Evolutionary conservation across 2,329 filamentous ascomycete genomes (phyloP).

Genomic region (Sordariomycetes sp.): DNA sequence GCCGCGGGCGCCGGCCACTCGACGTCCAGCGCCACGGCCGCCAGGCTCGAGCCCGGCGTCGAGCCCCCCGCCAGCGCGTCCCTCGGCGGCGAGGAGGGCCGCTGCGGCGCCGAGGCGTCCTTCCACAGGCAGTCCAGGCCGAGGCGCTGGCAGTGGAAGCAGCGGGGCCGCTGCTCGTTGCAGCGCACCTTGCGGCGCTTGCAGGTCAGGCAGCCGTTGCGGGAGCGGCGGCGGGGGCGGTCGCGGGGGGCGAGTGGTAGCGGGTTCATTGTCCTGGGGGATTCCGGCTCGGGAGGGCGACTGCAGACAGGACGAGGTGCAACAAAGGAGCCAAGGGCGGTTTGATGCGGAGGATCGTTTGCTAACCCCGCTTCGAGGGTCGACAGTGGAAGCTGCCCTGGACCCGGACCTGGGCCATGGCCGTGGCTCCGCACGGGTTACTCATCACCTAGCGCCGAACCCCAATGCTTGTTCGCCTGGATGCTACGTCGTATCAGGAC

Average conservation of each 20-base stretch:
- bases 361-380: neutral
- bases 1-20: neutral
- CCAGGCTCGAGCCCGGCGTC: neutral
- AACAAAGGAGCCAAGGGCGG: neutral
- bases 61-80: neutral
- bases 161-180: slow-evolving; percentile 40
- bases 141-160: slow-evolving; percentile 40
- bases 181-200: slow-evolving; percentile 43
- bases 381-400: neutral
- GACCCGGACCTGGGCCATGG: no score
- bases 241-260: neutral
- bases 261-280: neutral
- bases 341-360: neutral
- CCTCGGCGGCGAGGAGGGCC: neutral
- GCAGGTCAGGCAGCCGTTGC: slow-evolving; percentile 35
- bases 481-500: neutral
- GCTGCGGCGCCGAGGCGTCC: neutral
- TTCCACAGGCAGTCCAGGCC: slow-evolving; percentile 41
- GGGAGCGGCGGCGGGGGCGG: slow-evolving; percentile 12
- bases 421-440: no score
- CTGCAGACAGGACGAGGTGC: neutral
- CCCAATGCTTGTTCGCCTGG: no score
- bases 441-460: no score
- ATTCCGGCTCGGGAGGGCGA: neutral
- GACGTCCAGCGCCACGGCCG: neutral